phyloP scores from a whole-genome alignment of 73 alveolate genomes.

The Durusdinium trenchii region DNA sequence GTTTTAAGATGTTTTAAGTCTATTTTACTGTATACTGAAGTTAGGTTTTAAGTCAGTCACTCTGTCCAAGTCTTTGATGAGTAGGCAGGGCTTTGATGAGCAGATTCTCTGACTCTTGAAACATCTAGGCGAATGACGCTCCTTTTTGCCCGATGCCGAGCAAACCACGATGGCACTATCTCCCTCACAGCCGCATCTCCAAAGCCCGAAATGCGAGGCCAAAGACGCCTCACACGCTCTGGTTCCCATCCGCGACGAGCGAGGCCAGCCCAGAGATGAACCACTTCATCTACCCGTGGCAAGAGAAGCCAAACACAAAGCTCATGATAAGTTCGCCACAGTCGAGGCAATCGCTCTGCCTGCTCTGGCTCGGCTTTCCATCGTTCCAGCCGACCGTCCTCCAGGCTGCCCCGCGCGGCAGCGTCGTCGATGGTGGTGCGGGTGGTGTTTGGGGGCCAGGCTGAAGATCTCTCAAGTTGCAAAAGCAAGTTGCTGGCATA shows the following conservation, averaged over 20 bases:
- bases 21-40: no score
- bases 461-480: slow-evolving; percentile 31
- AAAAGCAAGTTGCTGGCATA: slow-evolving; percentile 53
- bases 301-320: slow-evolving; percentile 43
- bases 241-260: slow-evolving; percentile 69
- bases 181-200: background rate
- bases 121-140: no score
- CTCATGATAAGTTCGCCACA: slow-evolving; percentile 62
- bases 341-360: background rate
- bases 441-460: no score
- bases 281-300: slow-evolving; percentile 54
- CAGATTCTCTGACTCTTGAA: no score
- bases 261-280: slow-evolving; percentile 49
- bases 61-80: no score
- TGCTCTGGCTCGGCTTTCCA: background rate
- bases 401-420: background rate
- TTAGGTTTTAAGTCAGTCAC: no score
- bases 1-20: no score
- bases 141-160: no score
- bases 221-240: slow-evolving; percentile 17
- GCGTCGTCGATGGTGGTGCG: background rate
- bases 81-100: no score
- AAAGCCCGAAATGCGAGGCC: slow-evolving; percentile 24
- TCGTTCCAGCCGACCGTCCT: background rate
- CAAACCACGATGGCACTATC: slow-evolving; percentile 20